Conservation (phyloP, 495 filamentous ascomycete species). For the Pseudoneurospora amorphoporcata region DNA sequence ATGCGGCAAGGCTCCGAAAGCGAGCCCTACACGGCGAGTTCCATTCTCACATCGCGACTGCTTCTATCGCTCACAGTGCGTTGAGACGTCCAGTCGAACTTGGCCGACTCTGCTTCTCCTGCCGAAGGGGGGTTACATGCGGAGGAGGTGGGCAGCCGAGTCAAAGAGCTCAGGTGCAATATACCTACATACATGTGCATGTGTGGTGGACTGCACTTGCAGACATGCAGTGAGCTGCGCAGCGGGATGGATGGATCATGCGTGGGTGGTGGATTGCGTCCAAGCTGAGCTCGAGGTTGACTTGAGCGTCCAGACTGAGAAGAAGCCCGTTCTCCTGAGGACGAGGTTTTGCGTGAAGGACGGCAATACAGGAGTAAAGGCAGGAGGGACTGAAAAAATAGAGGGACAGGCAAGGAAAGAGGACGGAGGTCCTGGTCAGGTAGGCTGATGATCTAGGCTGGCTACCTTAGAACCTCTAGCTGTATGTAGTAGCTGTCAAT, state of each 20-base stretch:
- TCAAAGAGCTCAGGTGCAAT: neutral
- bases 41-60: neutral
- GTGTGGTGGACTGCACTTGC: neutral
- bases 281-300: neutral
- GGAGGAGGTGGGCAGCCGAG: slow-evolving; percentile 2
- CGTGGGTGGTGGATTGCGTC: neutral
- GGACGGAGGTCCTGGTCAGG: neutral
- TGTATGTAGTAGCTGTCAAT: neutral
- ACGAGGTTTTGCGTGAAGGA: neutral
- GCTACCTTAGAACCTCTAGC: no score
- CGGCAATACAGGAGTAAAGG: neutral
- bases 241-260: neutral
- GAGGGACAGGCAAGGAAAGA: no score
- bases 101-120: neutral
- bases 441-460: neutral
- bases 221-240: neutral
- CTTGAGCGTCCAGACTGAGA: neutral
- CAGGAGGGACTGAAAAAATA: no score
- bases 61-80: slow-evolving; percentile 6
- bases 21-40: slow-evolving; percentile 3
- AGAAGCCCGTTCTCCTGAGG: neutral
- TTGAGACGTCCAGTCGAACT: slow-evolving; percentile 16
- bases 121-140: slow-evolving; percentile 5
- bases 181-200: neutral
- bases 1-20: slow-evolving; percentile 16